These are phyloP conservation scores for Halophytophthora batemanensis DNA, from an alignment of 352 stramenopile species.

Conservation along the genomic window DNA sequence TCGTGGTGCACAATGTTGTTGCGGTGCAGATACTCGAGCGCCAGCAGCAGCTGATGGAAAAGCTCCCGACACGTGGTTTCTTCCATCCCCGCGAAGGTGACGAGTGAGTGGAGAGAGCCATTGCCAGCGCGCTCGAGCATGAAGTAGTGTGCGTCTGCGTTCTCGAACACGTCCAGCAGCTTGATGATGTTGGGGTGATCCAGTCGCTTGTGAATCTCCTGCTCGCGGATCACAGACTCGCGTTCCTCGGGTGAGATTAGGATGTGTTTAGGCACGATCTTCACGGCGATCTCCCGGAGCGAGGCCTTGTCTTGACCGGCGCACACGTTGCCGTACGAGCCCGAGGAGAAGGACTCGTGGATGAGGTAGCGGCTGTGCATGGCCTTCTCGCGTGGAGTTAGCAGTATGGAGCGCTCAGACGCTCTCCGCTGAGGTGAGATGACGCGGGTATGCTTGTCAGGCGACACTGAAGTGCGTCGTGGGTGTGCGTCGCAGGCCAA, in stretches of 20 bases:
- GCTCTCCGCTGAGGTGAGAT: constrained; percentile 19
- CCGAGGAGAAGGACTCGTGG: constrained; percentile 66
- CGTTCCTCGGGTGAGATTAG: constrained; percentile 67
- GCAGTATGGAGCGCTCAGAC: constrained; percentile 30
- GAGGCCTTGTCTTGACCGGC: constrained; percentile 46
- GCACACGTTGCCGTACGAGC: constrained; percentile 66
- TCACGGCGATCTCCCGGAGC: constrained; percentile 60
- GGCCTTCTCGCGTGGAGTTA: constrained; percentile 57
- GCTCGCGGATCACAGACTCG: constrained; percentile 66
- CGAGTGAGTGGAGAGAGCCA: constrained; percentile 46
- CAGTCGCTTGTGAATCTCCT: constrained; percentile 67
- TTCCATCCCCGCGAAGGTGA: constrained; percentile 46
- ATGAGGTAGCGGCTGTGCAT: constrained; percentile 75
- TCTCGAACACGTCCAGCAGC: constrained; percentile 70
- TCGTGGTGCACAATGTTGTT: constrained; percentile 89
- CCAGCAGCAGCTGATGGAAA: constrained; percentile 57
- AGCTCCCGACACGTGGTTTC: constrained; percentile 48
- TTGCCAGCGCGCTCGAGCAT: constrained; percentile 65
- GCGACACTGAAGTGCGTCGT: constrained; percentile 4
- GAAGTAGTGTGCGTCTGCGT: constrained; percentile 72
- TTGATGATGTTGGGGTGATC: constrained; percentile 75
- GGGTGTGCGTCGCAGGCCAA: constrained; percentile 17
- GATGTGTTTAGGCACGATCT: constrained; percentile 78
- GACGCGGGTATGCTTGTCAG: too few relatives aligned
- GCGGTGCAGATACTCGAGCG: constrained; percentile 62